Percentiles rank a stretch among this genome's conserved stretches.
Conservation (phyloP, 192 early-diverging fungal genomes). For the Oehlia diaphana region DNA sequence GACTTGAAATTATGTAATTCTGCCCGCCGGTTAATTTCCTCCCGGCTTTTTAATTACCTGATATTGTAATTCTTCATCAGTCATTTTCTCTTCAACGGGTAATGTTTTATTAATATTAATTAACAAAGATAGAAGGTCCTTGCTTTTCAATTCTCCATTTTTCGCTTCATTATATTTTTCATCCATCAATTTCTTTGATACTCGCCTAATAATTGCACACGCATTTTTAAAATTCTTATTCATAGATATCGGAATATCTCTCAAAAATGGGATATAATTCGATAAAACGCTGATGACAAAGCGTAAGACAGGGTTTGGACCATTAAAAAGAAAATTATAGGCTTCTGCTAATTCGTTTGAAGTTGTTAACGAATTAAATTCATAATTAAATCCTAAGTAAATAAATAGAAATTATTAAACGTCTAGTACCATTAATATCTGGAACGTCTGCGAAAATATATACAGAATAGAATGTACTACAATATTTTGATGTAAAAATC, state of each 20-base stretch:
- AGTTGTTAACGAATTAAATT: constrained; percentile 43
- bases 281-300: constrained; percentile 33
- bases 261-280: constrained; percentile 26
- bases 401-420: too few species aligned
- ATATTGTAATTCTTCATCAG: constrained; percentile 45
- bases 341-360: constrained; percentile 45
- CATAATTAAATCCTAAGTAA: constrained; percentile 44
- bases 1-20: too few species aligned
- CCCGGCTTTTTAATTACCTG: constrained; percentile 12
- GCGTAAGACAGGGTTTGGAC: constrained; percentile 11
- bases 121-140: constrained; percentile 48
- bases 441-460: too few species aligned
- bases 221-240: constrained; percentile 16
- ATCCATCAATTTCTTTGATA: constrained; percentile 39
- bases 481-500: too few species aligned
- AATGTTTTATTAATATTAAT: constrained; percentile 44
- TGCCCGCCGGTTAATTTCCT: background rate
- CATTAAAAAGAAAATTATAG: constrained; percentile 36
- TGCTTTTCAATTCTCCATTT: constrained; percentile 21
- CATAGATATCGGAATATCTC: constrained; percentile 34
- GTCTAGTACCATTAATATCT: too few species aligned
- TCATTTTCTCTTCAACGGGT: constrained; percentile 38
- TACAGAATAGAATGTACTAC: too few species aligned
- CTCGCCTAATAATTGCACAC: constrained; percentile 33
- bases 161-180: constrained; percentile 34